Conservation (phyloP, 768 basidiomycete genomes). For the Hericium coralloides region DNA sequence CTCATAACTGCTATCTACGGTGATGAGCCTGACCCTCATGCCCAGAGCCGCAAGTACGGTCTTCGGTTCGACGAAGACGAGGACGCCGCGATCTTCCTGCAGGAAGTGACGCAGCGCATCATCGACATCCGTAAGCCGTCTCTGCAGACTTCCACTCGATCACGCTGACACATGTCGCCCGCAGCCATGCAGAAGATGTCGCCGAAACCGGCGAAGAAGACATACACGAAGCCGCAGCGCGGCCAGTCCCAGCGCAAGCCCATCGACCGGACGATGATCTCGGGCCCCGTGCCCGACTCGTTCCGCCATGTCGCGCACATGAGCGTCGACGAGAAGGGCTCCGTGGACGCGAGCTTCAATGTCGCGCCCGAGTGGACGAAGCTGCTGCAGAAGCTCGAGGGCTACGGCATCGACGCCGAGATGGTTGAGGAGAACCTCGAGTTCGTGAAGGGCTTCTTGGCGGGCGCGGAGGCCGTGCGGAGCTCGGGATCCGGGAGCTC, state of each 20-base stretch:
- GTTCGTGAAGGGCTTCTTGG: conserved; percentile 26
- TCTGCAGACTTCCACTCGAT: too few relatives aligned
- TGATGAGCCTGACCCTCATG: neutral
- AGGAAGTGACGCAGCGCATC: conserved; percentile 46
- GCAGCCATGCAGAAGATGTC: conserved; percentile 27
- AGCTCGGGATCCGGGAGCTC: neutral
- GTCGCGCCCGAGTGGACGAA: conserved; percentile 46
- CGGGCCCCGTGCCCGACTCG: conserved; percentile 47
- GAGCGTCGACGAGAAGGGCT: conserved; percentile 42
- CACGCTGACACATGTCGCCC: neutral
- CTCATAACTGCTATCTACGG: neutral
- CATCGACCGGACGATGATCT: conserved; percentile 39
- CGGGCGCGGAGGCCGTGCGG: conserved; percentile 17
- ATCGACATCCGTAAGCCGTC: conserved; percentile 30
- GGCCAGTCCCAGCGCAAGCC: conserved; percentile 10
- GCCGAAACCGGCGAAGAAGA: conserved; percentile 13
- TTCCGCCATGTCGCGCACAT: conserved; percentile 64
- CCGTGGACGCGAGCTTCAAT: conserved; percentile 43
- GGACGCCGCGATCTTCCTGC: conserved; percentile 51
- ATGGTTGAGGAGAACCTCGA: conserved; percentile 23
- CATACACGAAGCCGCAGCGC: conserved; percentile 11
- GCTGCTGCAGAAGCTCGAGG: conserved; percentile 32
- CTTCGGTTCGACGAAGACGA: conserved; percentile 51
- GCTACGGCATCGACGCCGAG: conserved; percentile 26
- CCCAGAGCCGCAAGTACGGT: conserved; percentile 38